A percentile compares a stretch with the other conserved stretches of the same genome.
These are phyloP conservation scores for Brettanomyces sp. DNA, from an alignment of 805 yeast genomes.

Conservation along the genomic window DNA sequence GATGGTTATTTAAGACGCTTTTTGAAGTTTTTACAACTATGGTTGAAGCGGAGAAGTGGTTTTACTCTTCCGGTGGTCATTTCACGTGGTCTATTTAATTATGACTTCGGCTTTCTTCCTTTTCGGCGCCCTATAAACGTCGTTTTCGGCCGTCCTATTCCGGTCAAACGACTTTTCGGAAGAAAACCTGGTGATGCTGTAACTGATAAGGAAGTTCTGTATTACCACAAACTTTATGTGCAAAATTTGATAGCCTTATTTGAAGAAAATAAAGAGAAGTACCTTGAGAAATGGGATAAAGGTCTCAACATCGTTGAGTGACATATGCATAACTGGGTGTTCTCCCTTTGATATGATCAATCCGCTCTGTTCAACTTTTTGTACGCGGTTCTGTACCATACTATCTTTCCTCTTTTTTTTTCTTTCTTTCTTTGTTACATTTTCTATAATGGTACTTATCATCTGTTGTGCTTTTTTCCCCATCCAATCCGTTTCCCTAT, in stretches of 20 bases:
- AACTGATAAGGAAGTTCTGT: constrained; percentile 40
- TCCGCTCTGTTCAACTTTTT: too few relatives aligned
- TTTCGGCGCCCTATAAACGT: constrained; percentile 70
- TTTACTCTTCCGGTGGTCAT: constrained; percentile 86
- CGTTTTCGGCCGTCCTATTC: constrained; percentile 55
- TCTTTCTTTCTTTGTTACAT: too few relatives aligned
- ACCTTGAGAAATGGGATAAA: constrained; percentile 33
- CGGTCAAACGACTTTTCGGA: constrained; percentile 23
- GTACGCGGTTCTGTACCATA: too few relatives aligned
- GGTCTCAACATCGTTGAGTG: constrained; percentile 35
- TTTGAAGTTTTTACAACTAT: constrained; percentile 51
- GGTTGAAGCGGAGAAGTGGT: constrained; percentile 62
- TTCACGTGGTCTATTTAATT: constrained; percentile 86
- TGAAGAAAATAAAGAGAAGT: constrained; percentile 53
- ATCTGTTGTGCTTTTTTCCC: too few relatives aligned
- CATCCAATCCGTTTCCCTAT: too few relatives aligned
- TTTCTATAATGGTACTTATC: too few relatives aligned
- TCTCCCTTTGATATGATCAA: too few relatives aligned
- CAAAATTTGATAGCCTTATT: constrained; percentile 53
- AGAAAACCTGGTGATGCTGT: constrained; percentile 13
- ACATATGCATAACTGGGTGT: not conserved
- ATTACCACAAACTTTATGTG: constrained; percentile 63
- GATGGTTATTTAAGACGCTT: constrained; percentile 23
- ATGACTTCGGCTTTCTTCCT: constrained; percentile 84
- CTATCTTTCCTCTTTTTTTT: too few relatives aligned